Evolutionary conservation across 2,329 filamentous ascomycete genomes (phyloP).

Genomic region (Helotiales sp.): DNA sequence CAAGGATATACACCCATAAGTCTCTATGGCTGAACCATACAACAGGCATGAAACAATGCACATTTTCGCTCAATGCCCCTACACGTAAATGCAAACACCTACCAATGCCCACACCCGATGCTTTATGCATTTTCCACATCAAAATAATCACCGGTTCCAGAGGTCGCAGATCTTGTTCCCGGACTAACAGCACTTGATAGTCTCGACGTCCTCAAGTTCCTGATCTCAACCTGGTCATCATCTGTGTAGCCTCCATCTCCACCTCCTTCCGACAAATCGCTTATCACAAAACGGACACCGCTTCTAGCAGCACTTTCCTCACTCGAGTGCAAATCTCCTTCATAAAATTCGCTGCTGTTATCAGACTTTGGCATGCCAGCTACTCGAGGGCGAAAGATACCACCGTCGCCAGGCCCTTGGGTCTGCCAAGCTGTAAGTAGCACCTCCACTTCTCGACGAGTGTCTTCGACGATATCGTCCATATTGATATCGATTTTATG

Average conservation of each 20-base stretch:
- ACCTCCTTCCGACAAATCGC: conserved; percentile 8
- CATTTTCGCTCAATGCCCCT: neutral
- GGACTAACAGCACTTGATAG: conserved; percentile 14
- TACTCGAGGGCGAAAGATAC: conserved; percentile 27
- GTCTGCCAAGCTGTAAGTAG: conserved; percentile 57
- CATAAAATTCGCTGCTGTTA: conserved; percentile 16
- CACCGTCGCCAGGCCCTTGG: conserved; percentile 25
- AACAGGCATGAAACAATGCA: neutral
- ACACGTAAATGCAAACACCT: neutral
- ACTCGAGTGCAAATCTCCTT: conserved; percentile 6
- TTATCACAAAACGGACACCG: conserved; percentile 22
- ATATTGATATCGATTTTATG: conserved; percentile 68
- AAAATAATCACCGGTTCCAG: conserved; percentile 6
- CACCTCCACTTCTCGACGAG: conserved; percentile 56
- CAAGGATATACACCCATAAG: too few relatives aligned
- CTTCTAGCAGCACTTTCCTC: conserved; percentile 6
- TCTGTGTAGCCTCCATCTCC: conserved; percentile 14
- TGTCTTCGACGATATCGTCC: conserved; percentile 63
- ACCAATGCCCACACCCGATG: neutral
- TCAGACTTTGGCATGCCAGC: conserved; percentile 19
- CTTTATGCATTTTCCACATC: neutral
- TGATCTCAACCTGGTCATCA: conserved; percentile 18
- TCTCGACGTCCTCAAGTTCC: conserved; percentile 9
- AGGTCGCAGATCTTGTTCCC: neutral
- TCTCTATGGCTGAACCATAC: too few relatives aligned